Conservation (phyloP, 2,329 filamentous ascomycete species). For the Colletotrichum sp. region DNA sequence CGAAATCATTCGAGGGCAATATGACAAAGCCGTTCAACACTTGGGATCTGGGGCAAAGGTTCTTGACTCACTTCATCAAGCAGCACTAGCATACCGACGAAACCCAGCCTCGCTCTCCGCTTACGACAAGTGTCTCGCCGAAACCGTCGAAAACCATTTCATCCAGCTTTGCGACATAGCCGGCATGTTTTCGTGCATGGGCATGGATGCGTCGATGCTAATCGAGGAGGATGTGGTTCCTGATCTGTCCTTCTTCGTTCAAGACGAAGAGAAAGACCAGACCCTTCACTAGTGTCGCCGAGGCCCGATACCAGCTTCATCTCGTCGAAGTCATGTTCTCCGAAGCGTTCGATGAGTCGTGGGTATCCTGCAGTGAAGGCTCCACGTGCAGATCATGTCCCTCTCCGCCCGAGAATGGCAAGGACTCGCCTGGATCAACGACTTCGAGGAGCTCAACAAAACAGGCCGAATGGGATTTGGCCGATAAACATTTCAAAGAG, state of each 20-base stretch:
- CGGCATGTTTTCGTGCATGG: slow-evolving; percentile 3
- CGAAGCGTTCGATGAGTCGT: neutral
- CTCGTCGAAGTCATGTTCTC: neutral
- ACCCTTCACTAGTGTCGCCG: neutral
- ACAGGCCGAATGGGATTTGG: neutral
- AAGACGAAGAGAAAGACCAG: neutral
- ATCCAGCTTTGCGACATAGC: slow-evolving; percentile 9
- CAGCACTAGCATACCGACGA: neutral
- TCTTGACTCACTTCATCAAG: slow-evolving; percentile 6
- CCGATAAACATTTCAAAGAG: neutral
- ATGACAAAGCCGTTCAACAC: slow-evolving; percentile 1
- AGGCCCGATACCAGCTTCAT: neutral
- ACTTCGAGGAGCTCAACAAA: neutral
- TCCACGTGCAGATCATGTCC: neutral
- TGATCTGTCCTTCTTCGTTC: slow-evolving; percentile 6
- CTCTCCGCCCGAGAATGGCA: neutral
- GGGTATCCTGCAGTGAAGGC: neutral
- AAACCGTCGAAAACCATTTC: slow-evolving; percentile 3
- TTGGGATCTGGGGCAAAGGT: neutral
- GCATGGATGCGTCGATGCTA: slow-evolving; percentile 5
- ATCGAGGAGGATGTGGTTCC: slow-evolving; percentile 4
- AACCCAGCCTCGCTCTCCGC: neutral
- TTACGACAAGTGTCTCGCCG: neutral
- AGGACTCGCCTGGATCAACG: neutral
- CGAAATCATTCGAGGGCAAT: slow-evolving; percentile 9